phyloP scores from a whole-genome alignment of 2,329 filamentous ascomycete genomes.

The Alternaria triticina region DNA sequence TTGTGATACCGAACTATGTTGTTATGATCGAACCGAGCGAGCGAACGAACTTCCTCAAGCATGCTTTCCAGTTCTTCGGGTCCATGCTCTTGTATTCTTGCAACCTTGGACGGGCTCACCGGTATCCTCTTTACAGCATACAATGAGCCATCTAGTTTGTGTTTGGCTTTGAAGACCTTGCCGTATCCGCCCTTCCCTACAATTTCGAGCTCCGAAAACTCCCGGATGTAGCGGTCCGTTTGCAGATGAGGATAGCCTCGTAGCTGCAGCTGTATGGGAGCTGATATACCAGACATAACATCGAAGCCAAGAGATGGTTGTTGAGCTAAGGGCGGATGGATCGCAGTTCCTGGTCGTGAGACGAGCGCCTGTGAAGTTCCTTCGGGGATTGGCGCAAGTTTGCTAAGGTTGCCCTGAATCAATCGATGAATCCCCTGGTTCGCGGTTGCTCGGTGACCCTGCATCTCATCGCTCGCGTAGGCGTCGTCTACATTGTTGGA shows the following conservation, averaged over 20 bases:
- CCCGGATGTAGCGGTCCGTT: constrained; percentile 40
- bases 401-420: constrained; percentile 33
- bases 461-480: constrained; percentile 48
- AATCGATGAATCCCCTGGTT: constrained; percentile 49
- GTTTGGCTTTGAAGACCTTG: constrained; percentile 66
- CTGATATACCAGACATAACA: constrained; percentile 20
- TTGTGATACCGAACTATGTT: constrained; percentile 72
- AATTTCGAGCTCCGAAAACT: constrained; percentile 53
- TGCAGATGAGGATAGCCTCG: constrained; percentile 39
- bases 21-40: constrained; percentile 67
- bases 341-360: constrained; percentile 15
- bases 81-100: constrained; percentile 59
- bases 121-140: constrained; percentile 73
- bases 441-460: constrained; percentile 40
- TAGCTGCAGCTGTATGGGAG: constrained; percentile 26
- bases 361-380: constrained; percentile 33
- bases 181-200: constrained; percentile 72
- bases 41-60: constrained; percentile 65
- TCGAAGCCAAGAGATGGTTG: constrained; percentile 21
- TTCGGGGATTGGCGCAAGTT: constrained; percentile 26
- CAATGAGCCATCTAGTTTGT: constrained; percentile 65
- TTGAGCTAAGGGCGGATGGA: constrained; percentile 7
- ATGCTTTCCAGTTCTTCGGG: constrained; percentile 62
- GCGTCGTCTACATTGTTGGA: constrained; percentile 46
- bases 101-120: constrained; percentile 59